Conservation (phyloP, 352 stramenopile genomes). For the Globisporangium alternatum region DNA sequence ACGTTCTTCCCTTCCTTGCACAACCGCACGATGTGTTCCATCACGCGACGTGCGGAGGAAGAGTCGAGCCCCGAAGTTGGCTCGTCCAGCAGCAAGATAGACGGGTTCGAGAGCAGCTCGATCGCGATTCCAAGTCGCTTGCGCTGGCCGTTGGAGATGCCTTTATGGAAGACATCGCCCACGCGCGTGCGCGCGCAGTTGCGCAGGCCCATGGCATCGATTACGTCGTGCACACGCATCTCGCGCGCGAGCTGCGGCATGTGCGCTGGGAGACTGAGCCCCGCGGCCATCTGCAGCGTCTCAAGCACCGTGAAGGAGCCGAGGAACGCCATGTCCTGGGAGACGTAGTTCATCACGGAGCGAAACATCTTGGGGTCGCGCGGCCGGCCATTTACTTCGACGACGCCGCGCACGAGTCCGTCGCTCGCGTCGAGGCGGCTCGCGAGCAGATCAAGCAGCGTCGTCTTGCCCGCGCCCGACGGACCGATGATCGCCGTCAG, state of each 20-base stretch:
- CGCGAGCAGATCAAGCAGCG: constrained; percentile 44
- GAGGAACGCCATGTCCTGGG: constrained; percentile 56
- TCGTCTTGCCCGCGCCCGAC: constrained; percentile 27
- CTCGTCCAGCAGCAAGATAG: constrained; percentile 94
- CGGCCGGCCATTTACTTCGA: constrained; percentile 47
- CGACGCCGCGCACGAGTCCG: constrained; percentile 35
- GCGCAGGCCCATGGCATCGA: constrained; percentile 70
- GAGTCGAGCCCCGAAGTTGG: constrained; percentile 91
- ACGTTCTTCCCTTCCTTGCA: constrained; percentile 62
- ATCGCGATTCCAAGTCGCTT: constrained; percentile 92
- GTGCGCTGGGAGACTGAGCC: constrained; percentile 41
- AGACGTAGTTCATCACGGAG: constrained; percentile 61
- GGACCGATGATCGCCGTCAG: constrained; percentile 39
- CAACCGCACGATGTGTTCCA: constrained; percentile 63
- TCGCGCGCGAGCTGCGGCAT: constrained; percentile 43
- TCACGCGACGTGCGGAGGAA: constrained; percentile 83
- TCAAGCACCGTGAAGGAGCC: constrained; percentile 70
- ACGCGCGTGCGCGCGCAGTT: constrained; percentile 57
- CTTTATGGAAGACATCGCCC: constrained; percentile 83
- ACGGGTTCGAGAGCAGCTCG: constrained; percentile 92
- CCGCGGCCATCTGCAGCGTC: constrained; percentile 59
- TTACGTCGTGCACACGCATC: constrained; percentile 60
- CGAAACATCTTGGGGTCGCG: constrained; percentile 36
- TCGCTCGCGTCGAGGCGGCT: constrained; percentile 31
- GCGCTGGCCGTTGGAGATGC: constrained; percentile 84